Conservation (phyloP, 129 eudicot species). For the Artemisia tridentata region DNA sequence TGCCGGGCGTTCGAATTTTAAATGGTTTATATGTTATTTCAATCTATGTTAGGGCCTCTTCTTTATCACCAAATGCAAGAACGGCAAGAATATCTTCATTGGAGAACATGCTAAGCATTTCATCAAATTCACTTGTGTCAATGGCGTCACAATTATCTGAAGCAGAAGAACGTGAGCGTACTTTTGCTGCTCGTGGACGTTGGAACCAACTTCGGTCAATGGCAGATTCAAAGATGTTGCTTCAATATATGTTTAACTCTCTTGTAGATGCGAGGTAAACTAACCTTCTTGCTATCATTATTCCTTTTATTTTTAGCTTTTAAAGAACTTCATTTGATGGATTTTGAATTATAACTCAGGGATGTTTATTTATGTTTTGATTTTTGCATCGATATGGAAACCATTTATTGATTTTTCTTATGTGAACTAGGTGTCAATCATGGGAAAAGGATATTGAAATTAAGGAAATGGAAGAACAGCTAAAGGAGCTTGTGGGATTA, state of each 20-base stretch:
- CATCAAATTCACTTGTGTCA: slow-evolving; percentile 92
- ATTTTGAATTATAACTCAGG: not conserved
- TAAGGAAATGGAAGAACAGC: slow-evolving; percentile 97
- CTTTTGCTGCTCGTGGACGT: slow-evolving; percentile 76
- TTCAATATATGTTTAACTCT: slow-evolving; percentile 84
- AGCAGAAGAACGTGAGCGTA: slow-evolving; percentile 98
- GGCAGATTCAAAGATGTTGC: slow-evolving; percentile 85
- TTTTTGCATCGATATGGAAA: not conserved
- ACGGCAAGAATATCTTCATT: slow-evolving; percentile 89
- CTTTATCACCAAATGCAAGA: slow-evolving; percentile 89
- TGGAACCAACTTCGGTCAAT: slow-evolving; percentile 96
- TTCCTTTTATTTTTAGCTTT: not conserved
- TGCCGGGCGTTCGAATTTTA: not conserved
- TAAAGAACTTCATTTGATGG: not conserved
- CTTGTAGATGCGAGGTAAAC: slow-evolving; percentile 72
- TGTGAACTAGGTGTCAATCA: slow-evolving; percentile 64
- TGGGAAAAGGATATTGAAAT: slow-evolving; percentile 81
- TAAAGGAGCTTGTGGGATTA: slow-evolving; percentile 79
- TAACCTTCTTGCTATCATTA: not conserved
- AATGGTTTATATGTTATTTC: slow-evolving; percentile 12
- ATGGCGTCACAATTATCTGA: slow-evolving; percentile 99
- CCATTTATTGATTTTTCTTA: not conserved
- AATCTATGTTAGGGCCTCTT: slow-evolving; percentile 55
- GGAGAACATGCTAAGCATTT: slow-evolving; percentile 81
- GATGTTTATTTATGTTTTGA: not conserved